Conservation (phyloP, 192 early-diverging fungal genomes). For the Coemansia sp. region DNA sequence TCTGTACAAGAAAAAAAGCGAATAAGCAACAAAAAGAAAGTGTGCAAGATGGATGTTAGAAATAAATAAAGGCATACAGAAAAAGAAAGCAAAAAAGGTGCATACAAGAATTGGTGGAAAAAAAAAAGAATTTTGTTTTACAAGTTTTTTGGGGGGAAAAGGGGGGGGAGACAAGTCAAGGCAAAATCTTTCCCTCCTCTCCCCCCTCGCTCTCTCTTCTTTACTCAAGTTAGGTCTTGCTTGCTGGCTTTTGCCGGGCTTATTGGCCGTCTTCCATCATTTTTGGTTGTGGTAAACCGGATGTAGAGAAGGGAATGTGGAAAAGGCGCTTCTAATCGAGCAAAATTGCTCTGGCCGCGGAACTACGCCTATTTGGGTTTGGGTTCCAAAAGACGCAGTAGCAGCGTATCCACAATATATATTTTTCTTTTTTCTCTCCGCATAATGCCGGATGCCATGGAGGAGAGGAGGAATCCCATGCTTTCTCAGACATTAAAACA, state of each 20-base stretch:
- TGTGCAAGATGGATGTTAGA: neutral
- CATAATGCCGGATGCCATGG: too few species aligned
- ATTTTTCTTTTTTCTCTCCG: too few species aligned
- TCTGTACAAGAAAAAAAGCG: neutral
- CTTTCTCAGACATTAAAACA: too few species aligned
- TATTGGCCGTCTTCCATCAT: neutral
- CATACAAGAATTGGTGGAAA: slow-evolving; percentile 3
- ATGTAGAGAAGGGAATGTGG: neutral
- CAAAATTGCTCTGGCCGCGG: neutral
- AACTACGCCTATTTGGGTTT: neutral
- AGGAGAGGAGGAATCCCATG: too few species aligned
- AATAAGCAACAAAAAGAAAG: slow-evolving; percentile 1
- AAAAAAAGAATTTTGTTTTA: neutral
- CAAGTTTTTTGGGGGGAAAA: slow-evolving; percentile 5
- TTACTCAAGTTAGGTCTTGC: neutral
- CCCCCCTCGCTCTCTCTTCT: neutral
- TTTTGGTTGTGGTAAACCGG: neutral
- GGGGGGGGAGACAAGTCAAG: neutral
- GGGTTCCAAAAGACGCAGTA: slow-evolving; percentile 1
- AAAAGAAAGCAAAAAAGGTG: slow-evolving; percentile 3
- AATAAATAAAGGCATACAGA: slow-evolving; percentile 5
- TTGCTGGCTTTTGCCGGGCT: neutral
- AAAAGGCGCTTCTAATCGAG: neutral
- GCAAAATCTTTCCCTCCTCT: neutral
- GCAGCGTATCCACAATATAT: neutral